A percentile compares a stretch with the other conserved stretches of the same genome.
phyloP scores from a whole-genome alignment of 2,329 filamentous ascomycete species.

The Thielaviopsis punctulata region DNA sequence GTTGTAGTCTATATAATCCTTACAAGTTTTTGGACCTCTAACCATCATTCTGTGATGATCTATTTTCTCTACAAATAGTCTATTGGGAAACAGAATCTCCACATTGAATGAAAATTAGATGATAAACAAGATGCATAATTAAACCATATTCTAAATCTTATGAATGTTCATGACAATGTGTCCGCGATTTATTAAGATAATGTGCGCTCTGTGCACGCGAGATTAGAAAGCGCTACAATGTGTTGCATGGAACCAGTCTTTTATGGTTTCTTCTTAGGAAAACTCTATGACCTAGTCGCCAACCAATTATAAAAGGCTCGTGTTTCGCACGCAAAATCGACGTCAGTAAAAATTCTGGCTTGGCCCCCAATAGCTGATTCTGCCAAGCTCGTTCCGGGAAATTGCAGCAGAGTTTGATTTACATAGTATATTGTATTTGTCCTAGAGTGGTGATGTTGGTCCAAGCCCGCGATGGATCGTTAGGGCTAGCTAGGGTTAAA shows the following conservation, averaged over 20 bases:
- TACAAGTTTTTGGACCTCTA: no score
- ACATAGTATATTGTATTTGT: not conserved
- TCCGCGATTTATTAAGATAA: not conserved
- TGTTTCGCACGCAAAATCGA: not conserved
- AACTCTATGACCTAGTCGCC: not conserved
- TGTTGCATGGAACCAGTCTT: not conserved
- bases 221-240: not conserved
- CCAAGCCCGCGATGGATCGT: not conserved
- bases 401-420: not conserved
- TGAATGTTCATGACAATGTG: no score
- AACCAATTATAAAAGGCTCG: not conserved
- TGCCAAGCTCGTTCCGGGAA: not conserved
- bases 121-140: no score
- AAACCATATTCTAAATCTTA: no score
- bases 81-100: no score
- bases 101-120: no score
- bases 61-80: no score
- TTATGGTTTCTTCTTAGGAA: not conserved
- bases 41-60: no score
- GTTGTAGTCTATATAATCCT: no score
- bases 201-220: not conserved
- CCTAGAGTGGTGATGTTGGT: not conserved
- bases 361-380: not conserved
- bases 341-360: not conserved
- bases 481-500: no score